Base-by-base conservation (phyloP, 176 grass and related monocot genomes). In the Bonia amplexicaulis region DNA sequence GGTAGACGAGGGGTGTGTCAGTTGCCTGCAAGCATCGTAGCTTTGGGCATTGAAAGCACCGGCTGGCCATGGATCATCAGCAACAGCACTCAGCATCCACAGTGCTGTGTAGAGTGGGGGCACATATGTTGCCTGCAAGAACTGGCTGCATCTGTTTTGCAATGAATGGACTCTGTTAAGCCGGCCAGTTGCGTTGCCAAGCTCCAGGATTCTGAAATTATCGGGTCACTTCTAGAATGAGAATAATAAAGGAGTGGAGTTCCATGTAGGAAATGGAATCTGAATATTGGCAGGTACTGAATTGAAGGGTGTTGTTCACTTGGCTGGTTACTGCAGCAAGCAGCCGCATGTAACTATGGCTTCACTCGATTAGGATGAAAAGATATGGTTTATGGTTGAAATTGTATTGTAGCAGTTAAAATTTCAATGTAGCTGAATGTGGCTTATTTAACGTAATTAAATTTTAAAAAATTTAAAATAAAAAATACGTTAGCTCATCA, bases 21-120 rank as follows among this genome's bases (percentile, higher is more conserved):
- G 62, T 76, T 76, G 22, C 67, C 66, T 62, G 33, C 73, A 64
- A 83, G 65, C 86, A 69, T 77, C 35, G 49, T 41, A 42, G 22
- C 20, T 63, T 41, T 29, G 33, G 47, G 60, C 47, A 59, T 57
- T 82, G 69, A 66, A 57, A 29, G 71, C 52, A 49, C 40, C 10
- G 20, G 22, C 12, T 55, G 37, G 37, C 74, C 29, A 33, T 37
- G 51, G 27, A 20, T 68, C 65, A 35, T 68, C 65, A 35, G 26
- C 2, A 53, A 25, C 33, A n/a, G 5, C 63, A 85, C 23, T 69
- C 52, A 49, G 39, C 39, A 8, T 35, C 27, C 29, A 52, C 53
- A 14, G 53, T 62, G 2, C 5, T 37, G 25, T 15, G 46, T 11
- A 23, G 22, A 23, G 55, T 59, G 22, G 55, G 54, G 55, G 55